Evolutionary conservation across 306 rosid genomes (phyloP), one percentile per base, ranked within the genome.

Genomic region (Pterocarpus macrocarpus): DNA sequence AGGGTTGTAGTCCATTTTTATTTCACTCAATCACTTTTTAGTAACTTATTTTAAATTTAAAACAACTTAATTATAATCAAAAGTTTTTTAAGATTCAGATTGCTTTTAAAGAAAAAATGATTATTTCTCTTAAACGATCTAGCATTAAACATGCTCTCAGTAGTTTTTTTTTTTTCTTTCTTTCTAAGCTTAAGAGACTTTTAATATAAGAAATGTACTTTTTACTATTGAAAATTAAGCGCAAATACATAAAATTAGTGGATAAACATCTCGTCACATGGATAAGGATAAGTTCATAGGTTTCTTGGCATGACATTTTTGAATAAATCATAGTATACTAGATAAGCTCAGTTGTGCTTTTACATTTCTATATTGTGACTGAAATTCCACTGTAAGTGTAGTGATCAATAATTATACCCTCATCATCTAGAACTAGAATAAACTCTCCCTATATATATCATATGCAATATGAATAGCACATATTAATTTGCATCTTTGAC

Each of bases 241-340:
- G 5, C 73, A 10, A 15, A 47, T 15, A 75, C 69, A 39, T 16
- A 10, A 50, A 56, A 45, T 2, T 45, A 53, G 36, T 45, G 55
- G 84, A 69, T 80, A 80, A 64, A 68, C 44, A 36, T 45, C 28
- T 32, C 28, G 39, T 14, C 47, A 10, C 6, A 12, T 17, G n/a
- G 28, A 13, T n/a, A 45, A 50, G 69, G 86, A 64, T 64, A 65
- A 47, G 32, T 69, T 64, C 66, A 33, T 64, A n/a, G 67, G 74
- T 58, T 59, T 61, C 69, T 64, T 75, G 22, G 22, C 41, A 44
- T 45, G 41, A 41, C 80, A 62, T 63, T 61, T 39, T 63, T 69
- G 2, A 81, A 74, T 57, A 12, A 59, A 45, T 34, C 13, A 16
- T 68, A 17, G 38, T 38, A 39, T 30, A 35, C 16, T 71, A 4